phyloP scores from a whole-genome alignment of 176 grass and related monocot genomes.

The Rhynchospora breviuscula region DNA sequence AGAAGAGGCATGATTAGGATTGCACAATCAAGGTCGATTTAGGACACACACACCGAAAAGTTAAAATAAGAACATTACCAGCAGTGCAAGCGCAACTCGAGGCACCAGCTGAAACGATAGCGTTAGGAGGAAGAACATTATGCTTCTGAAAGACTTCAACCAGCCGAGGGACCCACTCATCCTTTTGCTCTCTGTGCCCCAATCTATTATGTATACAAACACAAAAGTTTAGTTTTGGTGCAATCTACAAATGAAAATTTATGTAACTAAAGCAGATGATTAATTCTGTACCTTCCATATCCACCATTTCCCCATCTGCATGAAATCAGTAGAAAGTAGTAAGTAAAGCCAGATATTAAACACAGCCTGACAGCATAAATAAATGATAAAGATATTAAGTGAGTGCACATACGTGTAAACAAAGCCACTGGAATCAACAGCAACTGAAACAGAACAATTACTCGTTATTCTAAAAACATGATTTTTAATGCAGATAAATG shows the following conservation, averaged over 20 bases:
- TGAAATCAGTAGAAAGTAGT: constrained; percentile 12
- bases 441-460: constrained; percentile 56
- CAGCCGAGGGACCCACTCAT: constrained; percentile 83
- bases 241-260: background rate
- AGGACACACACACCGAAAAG: background rate
- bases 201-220: constrained; percentile 37
- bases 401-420: constrained; percentile 93
- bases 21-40: background rate
- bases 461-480: background rate
- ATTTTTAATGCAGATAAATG: background rate
- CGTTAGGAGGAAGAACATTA: constrained; percentile 80
- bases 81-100: constrained; percentile 86
- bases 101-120: constrained; percentile 74
- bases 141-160: constrained; percentile 84
- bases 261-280: background rate
- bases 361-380: constrained; percentile 12
- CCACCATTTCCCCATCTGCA: constrained; percentile 93
- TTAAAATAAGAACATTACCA: constrained; percentile 41
- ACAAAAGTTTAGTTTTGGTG: background rate
- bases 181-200: constrained; percentile 97
- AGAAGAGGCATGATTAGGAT: background rate
- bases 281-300: constrained; percentile 73
- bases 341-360: constrained; percentile 22
- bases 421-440: constrained; percentile 92
- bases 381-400: constrained; percentile 24